Evolutionary conservation across 805 yeast species (phyloP), one percentile per base, ranked within the genome.

Genomic region (Phaffomyces opuntiae): DNA sequence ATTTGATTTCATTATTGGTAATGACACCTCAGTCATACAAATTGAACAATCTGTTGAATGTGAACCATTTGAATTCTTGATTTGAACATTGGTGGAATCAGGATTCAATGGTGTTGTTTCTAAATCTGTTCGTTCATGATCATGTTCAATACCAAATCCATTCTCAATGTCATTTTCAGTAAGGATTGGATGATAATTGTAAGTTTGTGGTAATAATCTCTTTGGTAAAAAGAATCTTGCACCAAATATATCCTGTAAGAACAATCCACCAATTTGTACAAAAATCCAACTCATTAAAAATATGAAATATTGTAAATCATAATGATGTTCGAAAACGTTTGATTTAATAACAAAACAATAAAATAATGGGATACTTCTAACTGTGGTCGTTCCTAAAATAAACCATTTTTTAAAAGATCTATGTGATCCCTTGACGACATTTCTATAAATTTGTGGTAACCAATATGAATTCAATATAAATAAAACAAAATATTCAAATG

Each of bases 391-490:
- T 0, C 89, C 86, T 9, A 81, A 25, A n/a, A 88, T 75, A 54
- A 85, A 90, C 49, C 75, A 78, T 90, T 95, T 86, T 34, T 73
- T 65, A 51, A 88, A 78, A 4, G 85, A 78, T 45, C 77, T 71
- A 46, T 87, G 72, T 13, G 80, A 72, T 19, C 90, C 91, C 43
- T 87, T 73, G 27, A 81, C 61, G 3, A 81, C 77, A 59, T 88
- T 87, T 60, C 96, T 72, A 54, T 80, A 81, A 38, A 87, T 82
- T 62, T 90, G 98, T 2, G 97, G 96, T 14, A 86, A 53, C 96
- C 96, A 89, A 53, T 77, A 82, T 1, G 95, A 84, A 60, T 80
- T 84, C 27, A 83, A 54, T 1, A 72, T 42, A 2, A 80, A 49
- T 9, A 83, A 60, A 2, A 75, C 64, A 5, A 74, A 43, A 46